phyloP scores from a whole-genome alignment of 306 rosid genomes.

The Cucurbita pepo region DNA sequence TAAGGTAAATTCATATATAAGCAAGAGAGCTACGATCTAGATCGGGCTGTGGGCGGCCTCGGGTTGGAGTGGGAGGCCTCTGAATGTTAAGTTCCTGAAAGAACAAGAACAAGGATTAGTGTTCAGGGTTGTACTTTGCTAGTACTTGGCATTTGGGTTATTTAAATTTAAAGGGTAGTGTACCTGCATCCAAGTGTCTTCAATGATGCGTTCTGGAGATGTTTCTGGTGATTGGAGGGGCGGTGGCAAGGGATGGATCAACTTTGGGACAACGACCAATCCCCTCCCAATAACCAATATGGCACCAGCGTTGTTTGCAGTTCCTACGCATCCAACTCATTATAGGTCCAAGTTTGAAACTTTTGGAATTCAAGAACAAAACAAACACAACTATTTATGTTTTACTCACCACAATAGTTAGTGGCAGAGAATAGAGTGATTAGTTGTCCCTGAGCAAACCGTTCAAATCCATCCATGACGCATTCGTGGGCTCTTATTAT shows the following conservation, averaged over 20 bases:
- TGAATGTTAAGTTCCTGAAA: slow-evolving; percentile 86
- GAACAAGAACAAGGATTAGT: background rate
- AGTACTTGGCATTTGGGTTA: background rate
- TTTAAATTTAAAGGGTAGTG: background rate
- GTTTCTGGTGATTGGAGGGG: slow-evolving; percentile 94
- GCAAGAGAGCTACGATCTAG: slow-evolving; percentile 94
- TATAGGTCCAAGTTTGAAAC: background rate
- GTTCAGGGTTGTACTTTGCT: background rate
- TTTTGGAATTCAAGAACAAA: background rate
- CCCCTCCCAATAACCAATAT: slow-evolving; percentile 97
- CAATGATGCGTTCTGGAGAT: slow-evolving; percentile 83
- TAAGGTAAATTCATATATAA: slow-evolving; percentile 41
- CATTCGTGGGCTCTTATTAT: slow-evolving; percentile 98
- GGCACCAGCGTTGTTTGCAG: slow-evolving; percentile 98
- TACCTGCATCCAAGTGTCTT: slow-evolving; percentile 98
- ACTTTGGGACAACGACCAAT: slow-evolving; percentile 93
- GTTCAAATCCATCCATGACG: slow-evolving; percentile 98
- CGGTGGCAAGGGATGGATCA: slow-evolving; percentile 94
- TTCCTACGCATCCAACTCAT: slow-evolving; percentile 28
- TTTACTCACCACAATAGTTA: slow-evolving; percentile 80
- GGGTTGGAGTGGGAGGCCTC: slow-evolving; percentile 97
- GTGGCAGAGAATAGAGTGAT: slow-evolving; percentile 98
- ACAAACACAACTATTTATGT: background rate
- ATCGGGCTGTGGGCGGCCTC: slow-evolving; percentile 98
- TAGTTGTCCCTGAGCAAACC: slow-evolving; percentile 97